phyloP scores from a whole-genome alignment of 768 basidiomycete species.

The Hygrophoropsis aurantiaca region DNA sequence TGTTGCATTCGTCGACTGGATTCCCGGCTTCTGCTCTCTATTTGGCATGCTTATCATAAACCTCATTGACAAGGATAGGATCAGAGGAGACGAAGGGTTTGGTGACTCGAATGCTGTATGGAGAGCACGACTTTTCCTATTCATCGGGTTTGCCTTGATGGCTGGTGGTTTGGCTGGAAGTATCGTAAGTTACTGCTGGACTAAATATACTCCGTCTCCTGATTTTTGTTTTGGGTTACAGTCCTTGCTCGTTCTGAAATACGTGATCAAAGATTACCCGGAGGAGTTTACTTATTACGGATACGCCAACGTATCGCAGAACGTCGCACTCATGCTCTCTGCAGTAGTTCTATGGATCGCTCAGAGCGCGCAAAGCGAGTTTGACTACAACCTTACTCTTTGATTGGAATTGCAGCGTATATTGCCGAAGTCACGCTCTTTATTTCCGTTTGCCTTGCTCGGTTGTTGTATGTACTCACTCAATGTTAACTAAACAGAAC shows the following conservation, averaged over 20 bases:
- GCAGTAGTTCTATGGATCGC: constrained; percentile 90
- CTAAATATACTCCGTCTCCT: no score
- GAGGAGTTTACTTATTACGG: constrained; percentile 89
- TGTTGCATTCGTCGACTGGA: constrained; percentile 94
- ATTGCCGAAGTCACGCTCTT: no score
- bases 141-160: constrained; percentile 96
- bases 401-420: constrained; percentile 21
- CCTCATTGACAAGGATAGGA: constrained; percentile 90
- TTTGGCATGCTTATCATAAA: constrained; percentile 92
- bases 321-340: constrained; percentile 80
- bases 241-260: constrained; percentile 91
- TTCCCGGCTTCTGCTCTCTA: constrained; percentile 92
- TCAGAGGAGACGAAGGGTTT: constrained; percentile 76
- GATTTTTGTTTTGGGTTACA: constrained; percentile 26
- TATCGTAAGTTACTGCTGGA: constrained; percentile 59
- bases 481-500: no score
- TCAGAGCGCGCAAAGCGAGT: constrained; percentile 81
- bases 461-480: no score
- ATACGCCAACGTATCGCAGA: constrained; percentile 94
- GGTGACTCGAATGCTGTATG: constrained; percentile 86
- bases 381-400: constrained; percentile 88
- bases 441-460: no score
- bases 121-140: constrained; percentile 87
- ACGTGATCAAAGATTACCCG: constrained; percentile 69
- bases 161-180: constrained; percentile 98